A percentile compares a stretch with the other conserved stretches of the same genome.
phyloP scores from a whole-genome alignment of 2,329 filamentous ascomycete species.

The Xylaria sp. region DNA sequence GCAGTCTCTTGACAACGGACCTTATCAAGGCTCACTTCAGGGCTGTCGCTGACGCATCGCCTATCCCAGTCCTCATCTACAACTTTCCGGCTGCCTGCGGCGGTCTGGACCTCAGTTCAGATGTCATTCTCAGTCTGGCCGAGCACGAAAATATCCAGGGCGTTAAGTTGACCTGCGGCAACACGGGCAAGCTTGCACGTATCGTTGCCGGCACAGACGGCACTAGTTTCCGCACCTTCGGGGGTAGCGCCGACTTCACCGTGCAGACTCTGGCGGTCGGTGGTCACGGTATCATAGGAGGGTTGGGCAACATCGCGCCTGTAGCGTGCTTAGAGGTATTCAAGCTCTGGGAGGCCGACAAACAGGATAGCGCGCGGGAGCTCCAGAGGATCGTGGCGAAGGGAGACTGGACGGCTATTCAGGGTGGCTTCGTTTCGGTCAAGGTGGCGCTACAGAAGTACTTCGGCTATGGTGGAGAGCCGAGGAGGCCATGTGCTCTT shows the following conservation, averaged over 20 bases:
- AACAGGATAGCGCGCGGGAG: constrained; percentile 66
- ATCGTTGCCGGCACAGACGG: constrained; percentile 54
- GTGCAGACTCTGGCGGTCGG: constrained; percentile 70
- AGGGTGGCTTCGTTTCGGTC: constrained; percentile 74
- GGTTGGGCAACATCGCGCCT: constrained; percentile 76
- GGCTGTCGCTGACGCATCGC: constrained; percentile 67
- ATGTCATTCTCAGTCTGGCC: constrained; percentile 65
- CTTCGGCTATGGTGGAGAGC: constrained; percentile 71
- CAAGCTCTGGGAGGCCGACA: constrained; percentile 68
- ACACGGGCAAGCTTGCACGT: constrained; percentile 61
- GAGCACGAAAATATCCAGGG: constrained; percentile 61
- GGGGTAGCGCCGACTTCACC: constrained; percentile 72
- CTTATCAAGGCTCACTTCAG: constrained; percentile 71
- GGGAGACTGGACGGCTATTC: constrained; percentile 76
- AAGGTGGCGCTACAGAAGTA: constrained; percentile 72
- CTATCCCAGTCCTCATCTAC: constrained; percentile 75
- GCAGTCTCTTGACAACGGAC: constrained; percentile 67
- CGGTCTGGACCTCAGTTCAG: constrained; percentile 74
- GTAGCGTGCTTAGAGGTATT: constrained; percentile 70
- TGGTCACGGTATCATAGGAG: constrained; percentile 71
- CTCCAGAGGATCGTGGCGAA: constrained; percentile 72
- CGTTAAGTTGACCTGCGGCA: constrained; percentile 64
- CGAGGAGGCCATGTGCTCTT: constrained; percentile 60
- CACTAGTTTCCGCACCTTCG: constrained; percentile 68
- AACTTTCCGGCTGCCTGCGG: constrained; percentile 76